Conservation (phyloP, 2,329 filamentous ascomycete species). For the Fusarium bulbicola region DNA sequence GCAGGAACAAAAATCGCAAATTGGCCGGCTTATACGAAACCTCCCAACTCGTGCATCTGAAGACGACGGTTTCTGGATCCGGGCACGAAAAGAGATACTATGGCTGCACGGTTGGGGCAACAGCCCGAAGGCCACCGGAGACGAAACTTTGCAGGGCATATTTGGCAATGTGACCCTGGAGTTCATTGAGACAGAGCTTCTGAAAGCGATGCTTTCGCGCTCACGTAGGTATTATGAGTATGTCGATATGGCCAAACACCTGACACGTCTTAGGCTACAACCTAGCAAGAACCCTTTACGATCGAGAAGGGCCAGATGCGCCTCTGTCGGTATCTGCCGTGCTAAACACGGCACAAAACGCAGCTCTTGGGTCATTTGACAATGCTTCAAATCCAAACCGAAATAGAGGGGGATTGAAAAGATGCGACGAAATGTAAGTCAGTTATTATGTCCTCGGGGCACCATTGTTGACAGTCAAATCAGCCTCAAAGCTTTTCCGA, state of each 20-base stretch:
- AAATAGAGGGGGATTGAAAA: conserved; percentile 79
- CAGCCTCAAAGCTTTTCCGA: conserved; percentile 72
- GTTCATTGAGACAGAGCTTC: conserved; percentile 74
- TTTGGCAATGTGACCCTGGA: conserved; percentile 68
- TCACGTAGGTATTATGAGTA: conserved; percentile 57
- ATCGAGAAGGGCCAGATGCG: conserved; percentile 56
- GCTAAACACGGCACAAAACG: conserved; percentile 67
- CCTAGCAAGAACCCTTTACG: conserved; percentile 70
- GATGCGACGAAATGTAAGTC: conserved; percentile 77
- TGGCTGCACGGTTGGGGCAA: conserved; percentile 80
- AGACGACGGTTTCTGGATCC: conserved; percentile 72
- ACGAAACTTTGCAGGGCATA: conserved; percentile 65
- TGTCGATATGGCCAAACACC: not conserved
- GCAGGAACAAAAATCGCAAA: conserved; percentile 70
- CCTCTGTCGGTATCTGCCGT: conserved; percentile 62
- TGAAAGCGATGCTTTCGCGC: conserved; percentile 72
- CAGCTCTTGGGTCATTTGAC: conserved; percentile 78
- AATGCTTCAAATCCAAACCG: conserved; percentile 84
- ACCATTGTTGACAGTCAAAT: conserved; percentile 32
- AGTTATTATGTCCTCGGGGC: too few species aligned
- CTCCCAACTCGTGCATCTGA: conserved; percentile 59
- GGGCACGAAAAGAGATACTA: conserved; percentile 69
- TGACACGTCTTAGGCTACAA: conserved; percentile 60
- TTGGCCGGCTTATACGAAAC: conserved; percentile 66
- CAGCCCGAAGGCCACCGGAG: conserved; percentile 43